phyloP scores from a whole-genome alignment of 768 basidiomycete species.

The Candolleomyces aberdarensis region DNA sequence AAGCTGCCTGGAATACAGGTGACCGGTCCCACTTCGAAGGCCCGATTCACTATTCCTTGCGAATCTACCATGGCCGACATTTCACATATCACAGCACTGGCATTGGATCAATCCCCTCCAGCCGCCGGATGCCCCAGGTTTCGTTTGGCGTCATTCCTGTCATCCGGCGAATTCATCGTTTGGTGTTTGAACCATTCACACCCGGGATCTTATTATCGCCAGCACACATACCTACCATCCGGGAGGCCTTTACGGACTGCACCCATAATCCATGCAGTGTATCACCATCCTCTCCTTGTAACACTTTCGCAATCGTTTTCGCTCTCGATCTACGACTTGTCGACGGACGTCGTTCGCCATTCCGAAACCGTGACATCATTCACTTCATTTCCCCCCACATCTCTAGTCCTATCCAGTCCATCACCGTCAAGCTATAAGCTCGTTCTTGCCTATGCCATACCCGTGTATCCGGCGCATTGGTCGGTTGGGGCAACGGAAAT shows the following conservation, averaged over 20 bases:
- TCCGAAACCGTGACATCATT: constrained; percentile 73
- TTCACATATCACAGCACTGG: constrained; percentile 57
- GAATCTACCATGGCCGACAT: constrained; percentile 30
- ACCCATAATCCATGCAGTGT: constrained; percentile 62
- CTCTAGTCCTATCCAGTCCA: constrained; percentile 70
- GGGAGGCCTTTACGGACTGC: constrained; percentile 36
- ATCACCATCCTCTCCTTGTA: constrained; percentile 75
- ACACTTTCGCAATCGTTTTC: constrained; percentile 66
- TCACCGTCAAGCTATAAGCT: constrained; percentile 63
- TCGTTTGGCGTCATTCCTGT: constrained; percentile 59
- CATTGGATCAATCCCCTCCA: constrained; percentile 73
- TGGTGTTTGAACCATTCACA: constrained; percentile 50
- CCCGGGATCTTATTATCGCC: constrained; percentile 39
- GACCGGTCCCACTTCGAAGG: constrained; percentile 21
- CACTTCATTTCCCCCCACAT: constrained; percentile 76
- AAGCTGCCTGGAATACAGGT: constrained; percentile 35
- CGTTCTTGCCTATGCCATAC: constrained; percentile 69
- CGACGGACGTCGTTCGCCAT: constrained; percentile 45
- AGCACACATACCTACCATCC: constrained; percentile 46
- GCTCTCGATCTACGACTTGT: constrained; percentile 71
- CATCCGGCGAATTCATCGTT: constrained; percentile 65
- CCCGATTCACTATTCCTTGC: constrained; percentile 41
- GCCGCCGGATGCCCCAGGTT: constrained; percentile 25
- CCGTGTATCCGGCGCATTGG: constrained; percentile 82
- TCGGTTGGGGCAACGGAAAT: constrained; percentile 75